Conservation (phyloP, 768 basidiomycete species). For the Pisolithus orientalis region DNA sequence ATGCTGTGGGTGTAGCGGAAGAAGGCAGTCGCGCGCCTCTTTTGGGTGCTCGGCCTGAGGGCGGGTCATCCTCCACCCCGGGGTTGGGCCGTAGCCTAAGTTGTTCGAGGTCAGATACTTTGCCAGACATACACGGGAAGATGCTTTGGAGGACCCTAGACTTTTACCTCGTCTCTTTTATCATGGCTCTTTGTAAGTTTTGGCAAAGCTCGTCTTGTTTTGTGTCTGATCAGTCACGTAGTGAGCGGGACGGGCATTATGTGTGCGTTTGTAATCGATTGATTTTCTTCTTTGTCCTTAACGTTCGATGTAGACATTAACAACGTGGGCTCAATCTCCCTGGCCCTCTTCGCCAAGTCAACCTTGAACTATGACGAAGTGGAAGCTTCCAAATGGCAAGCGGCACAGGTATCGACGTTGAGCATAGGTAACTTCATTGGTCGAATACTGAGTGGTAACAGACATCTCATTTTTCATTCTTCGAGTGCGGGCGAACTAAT, state of each 20-base stretch:
- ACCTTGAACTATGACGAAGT: slow-evolving; percentile 57
- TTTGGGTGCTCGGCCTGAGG: not conserved
- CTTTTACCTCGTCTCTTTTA: slow-evolving; percentile 58
- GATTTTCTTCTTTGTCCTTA: slow-evolving; percentile 12
- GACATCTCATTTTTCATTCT: not conserved
- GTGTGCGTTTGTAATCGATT: slow-evolving; percentile 35
- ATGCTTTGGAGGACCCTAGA: slow-evolving; percentile 46
- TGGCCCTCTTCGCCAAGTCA: slow-evolving; percentile 57
- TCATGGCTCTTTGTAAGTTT: slow-evolving; percentile 50
- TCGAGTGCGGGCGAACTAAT: not conserved
- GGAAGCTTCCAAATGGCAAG: slow-evolving; percentile 70
- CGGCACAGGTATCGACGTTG: slow-evolving; percentile 76
- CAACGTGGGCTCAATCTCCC: slow-evolving; percentile 77
- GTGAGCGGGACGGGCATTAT: slow-evolving; percentile 73
- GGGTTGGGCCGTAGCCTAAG: not conserved
- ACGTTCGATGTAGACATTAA: slow-evolving; percentile 60
- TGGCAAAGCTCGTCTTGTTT: not conserved
- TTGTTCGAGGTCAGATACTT: not conserved
- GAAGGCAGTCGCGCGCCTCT: not conserved
- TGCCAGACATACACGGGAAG: slow-evolving; percentile 51
- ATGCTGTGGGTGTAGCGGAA: not conserved
- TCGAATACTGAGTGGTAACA: slow-evolving; percentile 65
- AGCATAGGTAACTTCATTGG: slow-evolving; percentile 80
- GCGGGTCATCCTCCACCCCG: not conserved
- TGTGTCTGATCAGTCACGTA: slow-evolving; percentile 16